Evolutionary conservation across 2,329 filamentous ascomycete species (phyloP).

Genomic region (Arachnopeziza araneosa): DNA sequence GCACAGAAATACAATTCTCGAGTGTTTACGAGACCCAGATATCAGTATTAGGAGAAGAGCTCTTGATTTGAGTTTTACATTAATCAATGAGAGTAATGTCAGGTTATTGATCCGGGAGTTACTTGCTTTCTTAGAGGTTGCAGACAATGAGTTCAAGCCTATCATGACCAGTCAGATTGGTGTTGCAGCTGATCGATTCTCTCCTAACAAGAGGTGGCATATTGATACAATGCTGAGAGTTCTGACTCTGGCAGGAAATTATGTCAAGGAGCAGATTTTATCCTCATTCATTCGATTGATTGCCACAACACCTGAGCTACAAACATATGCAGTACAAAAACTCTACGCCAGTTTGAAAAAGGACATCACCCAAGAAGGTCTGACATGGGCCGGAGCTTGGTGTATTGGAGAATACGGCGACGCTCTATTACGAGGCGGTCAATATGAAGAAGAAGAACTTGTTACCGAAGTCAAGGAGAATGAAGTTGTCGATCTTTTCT

Average conservation of each 20-base stretch:
- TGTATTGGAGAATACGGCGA: conserved; percentile 97
- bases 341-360: conserved; percentile 86
- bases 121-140: conserved; percentile 90
- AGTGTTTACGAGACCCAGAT: conserved; percentile 93
- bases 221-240: conserved; percentile 96
- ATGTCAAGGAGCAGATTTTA: conserved; percentile 95
- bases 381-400: conserved; percentile 92
- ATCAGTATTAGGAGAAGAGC: conserved; percentile 95
- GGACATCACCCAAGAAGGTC: conserved; percentile 93
- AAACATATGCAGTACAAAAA: conserved; percentile 96
- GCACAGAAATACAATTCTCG: conserved; percentile 94
- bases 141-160: conserved; percentile 97
- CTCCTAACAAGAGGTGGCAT: conserved; percentile 97
- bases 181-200: conserved; percentile 90
- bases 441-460: conserved; percentile 90
- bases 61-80: conserved; percentile 94
- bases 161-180: conserved; percentile 98
- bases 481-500: conserved; percentile 90
- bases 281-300: conserved; percentile 95
- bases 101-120: conserved; percentile 89
- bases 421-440: conserved; percentile 77
- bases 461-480: conserved; percentile 75
- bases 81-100: conserved; percentile 96
- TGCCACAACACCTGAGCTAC: conserved; percentile 87
- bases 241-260: conserved; percentile 88